Conservation (phyloP, 169 alveolate species). For the Sarcocystis neurona region DNA sequence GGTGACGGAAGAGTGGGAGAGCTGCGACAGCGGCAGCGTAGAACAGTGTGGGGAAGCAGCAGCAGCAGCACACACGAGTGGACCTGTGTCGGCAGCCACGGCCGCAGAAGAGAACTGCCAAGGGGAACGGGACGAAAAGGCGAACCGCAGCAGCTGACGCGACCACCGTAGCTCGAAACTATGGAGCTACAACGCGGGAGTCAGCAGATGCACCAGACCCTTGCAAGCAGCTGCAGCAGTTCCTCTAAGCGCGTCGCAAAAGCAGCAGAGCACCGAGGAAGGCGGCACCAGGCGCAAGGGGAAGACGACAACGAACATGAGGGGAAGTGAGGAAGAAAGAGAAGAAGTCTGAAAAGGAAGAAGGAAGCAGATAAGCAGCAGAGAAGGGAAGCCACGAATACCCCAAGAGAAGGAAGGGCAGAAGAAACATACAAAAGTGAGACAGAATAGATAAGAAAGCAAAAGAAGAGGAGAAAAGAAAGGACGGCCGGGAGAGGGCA, state of each 20-base stretch:
- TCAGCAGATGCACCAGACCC: too few species aligned
- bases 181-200: too few species aligned
- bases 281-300: neutral
- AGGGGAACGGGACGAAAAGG: neutral
- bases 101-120: conserved; percentile 20
- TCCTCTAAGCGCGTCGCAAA: neutral
- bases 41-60: too few species aligned
- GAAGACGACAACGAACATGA: too few species aligned
- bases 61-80: neutral
- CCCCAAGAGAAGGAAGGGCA: neutral
- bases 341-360: neutral
- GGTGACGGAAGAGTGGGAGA: too few species aligned
- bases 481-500: too few species aligned
- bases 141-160: too few species aligned
- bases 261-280: neutral
- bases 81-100: neutral
- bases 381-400: neutral
- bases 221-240: conserved; percentile 10
- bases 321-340: too few species aligned
- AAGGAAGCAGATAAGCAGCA: neutral
- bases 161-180: too few species aligned
- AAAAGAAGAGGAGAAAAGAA: too few species aligned
- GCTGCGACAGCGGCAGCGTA: too few species aligned
- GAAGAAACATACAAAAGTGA: neutral
- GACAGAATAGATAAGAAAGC: neutral